phyloP scores from a whole-genome alignment of 345 rosid genomes.

The Lepidium didymum region DNA sequence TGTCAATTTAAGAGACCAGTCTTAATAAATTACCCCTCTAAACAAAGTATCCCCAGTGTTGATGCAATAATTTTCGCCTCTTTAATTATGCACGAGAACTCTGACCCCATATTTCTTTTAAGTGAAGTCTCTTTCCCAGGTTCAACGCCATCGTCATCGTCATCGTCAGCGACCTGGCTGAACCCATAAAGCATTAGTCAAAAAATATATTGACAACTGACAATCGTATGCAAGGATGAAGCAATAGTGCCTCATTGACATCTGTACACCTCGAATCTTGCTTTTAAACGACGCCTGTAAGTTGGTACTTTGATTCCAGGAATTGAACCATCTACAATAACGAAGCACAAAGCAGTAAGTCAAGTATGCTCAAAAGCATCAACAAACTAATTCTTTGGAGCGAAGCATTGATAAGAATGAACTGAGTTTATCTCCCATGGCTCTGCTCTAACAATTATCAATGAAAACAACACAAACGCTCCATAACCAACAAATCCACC shows the following conservation, averaged over 20 bases:
- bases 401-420: background rate
- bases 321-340: constrained; percentile 71
- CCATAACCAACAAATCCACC: background rate
- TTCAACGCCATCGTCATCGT: constrained; percentile 37
- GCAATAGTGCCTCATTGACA: background rate
- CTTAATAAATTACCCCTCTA: constrained; percentile 61
- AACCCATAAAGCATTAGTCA: constrained; percentile 9
- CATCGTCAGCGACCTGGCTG: constrained; percentile 47
- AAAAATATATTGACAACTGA: background rate
- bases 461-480: background rate
- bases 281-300: constrained; percentile 61
- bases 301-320: constrained; percentile 84
- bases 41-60: constrained; percentile 80
- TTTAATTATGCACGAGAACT: constrained; percentile 79
- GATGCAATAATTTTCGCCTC: constrained; percentile 75
- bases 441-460: background rate
- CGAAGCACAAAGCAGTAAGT: background rate
- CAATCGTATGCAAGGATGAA: background rate
- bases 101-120: constrained; percentile 84
- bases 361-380: background rate
- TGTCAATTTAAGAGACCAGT: background rate
- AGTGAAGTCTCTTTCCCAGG: constrained; percentile 46
- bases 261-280: constrained; percentile 41
- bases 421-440: background rate
- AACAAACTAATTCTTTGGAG: background rate